Evolutionary conservation across 805 yeast species (phyloP), one percentile per base, ranked within the genome.

Genomic region (Wickerhamiella brachini): DNA sequence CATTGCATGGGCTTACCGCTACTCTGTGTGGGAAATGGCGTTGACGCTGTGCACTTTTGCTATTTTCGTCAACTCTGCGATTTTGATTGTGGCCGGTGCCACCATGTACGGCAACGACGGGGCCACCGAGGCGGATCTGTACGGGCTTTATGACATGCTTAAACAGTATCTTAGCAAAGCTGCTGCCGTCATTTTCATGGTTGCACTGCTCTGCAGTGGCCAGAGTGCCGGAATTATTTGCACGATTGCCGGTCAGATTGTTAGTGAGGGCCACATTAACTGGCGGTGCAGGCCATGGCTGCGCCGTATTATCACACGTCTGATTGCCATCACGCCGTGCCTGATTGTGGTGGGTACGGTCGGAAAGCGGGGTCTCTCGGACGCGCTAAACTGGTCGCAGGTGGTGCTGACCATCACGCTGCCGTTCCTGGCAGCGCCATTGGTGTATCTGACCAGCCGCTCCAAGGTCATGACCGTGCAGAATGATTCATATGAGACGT

Each of bases 211-310:
- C 41, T 77, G 85, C 53, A 82, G 93, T 52, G 96, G 96, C 5
- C 88, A 85, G 61, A 82, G 89, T 45, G 95, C 96, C 0, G 95
- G 96, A 47, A 79, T 89, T 44, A 89, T 88, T 2, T 88, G 96
- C 64, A 89, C 97, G 0, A 83, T 89, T 69, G 86, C 95, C 0
- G 96, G 96, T 9, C 95, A 89, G 66, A 80, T 89, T 58, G 95
- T 89, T 2, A 78, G 87, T 57, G 97, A 89, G 64, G 97, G 97
- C 0, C 90, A 85, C 61, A 70, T 89, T 41, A 76, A 80, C 49
- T 88, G 96, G 95, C 78, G 76, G 1, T 57, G 85, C 43, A 74
- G 72, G 54, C 96, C 96, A 3, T 82, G 95, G 85, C 60, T 81
- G 48, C 75, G 96, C 62, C 72, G 96, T 56, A 62, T 89, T 9